Conservation (phyloP, 2,329 filamentous ascomycete genomes). For the Fragosphaeria purpurea region DNA sequence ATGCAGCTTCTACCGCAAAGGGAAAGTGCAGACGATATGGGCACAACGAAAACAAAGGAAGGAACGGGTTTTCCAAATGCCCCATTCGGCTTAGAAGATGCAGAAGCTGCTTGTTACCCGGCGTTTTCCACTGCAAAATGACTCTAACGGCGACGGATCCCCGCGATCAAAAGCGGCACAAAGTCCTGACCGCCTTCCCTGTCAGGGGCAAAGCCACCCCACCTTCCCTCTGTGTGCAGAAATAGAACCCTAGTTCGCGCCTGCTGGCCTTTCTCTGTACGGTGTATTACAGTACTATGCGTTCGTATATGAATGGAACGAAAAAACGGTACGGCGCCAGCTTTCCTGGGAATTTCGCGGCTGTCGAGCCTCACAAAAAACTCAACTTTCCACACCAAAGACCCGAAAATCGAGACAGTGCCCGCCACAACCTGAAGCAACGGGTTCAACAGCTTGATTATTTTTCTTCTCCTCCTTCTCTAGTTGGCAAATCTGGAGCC, state of each 20-base stretch:
- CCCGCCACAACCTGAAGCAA: conserved; percentile 8
- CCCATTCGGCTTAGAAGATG: too few relatives aligned
- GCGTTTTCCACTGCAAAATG: not conserved
- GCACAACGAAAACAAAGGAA: not conserved
- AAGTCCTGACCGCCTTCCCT: conserved; percentile 15
- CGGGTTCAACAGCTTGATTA: not conserved
- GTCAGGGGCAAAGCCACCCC: conserved; percentile 11
- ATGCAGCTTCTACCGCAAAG: not conserved
- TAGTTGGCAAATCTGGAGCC: not conserved
- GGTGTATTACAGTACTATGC: too few relatives aligned
- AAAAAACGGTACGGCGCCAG: too few relatives aligned
- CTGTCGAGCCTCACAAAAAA: not conserved
- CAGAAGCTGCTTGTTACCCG: conserved; percentile 1
- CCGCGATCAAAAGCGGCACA: conserved; percentile 12
- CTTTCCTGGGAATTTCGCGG: too few relatives aligned
- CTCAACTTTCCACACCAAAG: not conserved
- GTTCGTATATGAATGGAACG: too few relatives aligned
- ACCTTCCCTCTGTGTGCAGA: conserved; percentile 5
- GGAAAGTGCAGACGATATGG: not conserved
- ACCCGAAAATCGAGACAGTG: conserved; percentile 6
- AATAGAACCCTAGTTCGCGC: too few relatives aligned
- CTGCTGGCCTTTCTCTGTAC: too few relatives aligned
- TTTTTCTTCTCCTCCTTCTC: conserved; percentile 1
- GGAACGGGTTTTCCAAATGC: too few relatives aligned
- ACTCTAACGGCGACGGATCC: not conserved